Evolutionary conservation across 345 rosid genomes (phyloP).

Genomic region (Ceriops tagal): DNA sequence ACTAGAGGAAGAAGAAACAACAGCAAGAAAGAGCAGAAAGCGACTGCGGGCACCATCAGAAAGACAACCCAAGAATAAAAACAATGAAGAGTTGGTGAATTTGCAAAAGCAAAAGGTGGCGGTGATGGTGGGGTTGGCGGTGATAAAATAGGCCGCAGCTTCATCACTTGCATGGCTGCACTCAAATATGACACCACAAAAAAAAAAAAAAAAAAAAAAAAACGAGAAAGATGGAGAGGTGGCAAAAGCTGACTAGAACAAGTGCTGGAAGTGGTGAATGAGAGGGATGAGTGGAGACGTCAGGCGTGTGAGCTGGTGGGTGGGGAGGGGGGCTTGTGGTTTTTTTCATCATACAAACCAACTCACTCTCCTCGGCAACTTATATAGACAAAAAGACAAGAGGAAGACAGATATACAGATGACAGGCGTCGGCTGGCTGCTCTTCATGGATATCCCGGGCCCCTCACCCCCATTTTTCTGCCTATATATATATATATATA

Average conservation of each 20-base stretch:
- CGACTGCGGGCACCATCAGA: constrained; percentile 7
- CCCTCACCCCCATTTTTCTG: no score
- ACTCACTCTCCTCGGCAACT: no score
- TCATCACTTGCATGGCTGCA: constrained; percentile 33
- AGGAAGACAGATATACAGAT: neutral
- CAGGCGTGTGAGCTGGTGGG: constrained; percentile 12
- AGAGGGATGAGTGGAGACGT: neutral
- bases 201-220: neutral
- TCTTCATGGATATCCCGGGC: neutral
- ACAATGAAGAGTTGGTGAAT: neutral
- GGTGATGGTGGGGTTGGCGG: neutral
- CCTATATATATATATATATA: no score
- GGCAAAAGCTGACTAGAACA: constrained; percentile 12
- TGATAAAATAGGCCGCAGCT: neutral
- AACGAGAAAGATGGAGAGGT: constrained; percentile 5
- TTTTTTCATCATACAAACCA: no score
- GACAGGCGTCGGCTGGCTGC: constrained; percentile 32
- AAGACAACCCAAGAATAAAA: constrained; percentile 4
- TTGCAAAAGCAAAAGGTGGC: neutral
- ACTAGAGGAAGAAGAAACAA: constrained; percentile 18
- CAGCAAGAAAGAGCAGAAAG: constrained; percentile 15
- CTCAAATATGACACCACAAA: neutral
- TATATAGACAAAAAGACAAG: no score
- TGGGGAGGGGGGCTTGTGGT: neutral
- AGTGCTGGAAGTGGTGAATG: neutral